Base-by-base conservation (phyloP, 768 basidiomycete species). In the Candolleomyces aberdarensis region DNA sequence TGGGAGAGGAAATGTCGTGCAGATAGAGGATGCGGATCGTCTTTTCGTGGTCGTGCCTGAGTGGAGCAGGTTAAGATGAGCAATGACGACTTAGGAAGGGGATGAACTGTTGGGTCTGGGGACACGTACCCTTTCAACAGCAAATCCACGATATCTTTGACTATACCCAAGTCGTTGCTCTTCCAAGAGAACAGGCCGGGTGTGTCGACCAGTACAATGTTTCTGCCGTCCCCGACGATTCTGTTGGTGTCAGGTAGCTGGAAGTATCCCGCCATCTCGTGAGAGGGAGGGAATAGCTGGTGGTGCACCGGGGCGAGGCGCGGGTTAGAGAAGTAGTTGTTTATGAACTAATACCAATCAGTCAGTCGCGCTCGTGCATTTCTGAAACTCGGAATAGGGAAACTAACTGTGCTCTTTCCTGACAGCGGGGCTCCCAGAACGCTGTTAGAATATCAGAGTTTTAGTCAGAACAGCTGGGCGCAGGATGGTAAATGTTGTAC, bases 351-450 rank as follows among this genome's bases (percentile, higher is more conserved):
- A 19, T 20, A 47, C 10, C 36, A 47, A 19, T 26, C 10, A 32
- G 13, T 19, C 4, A 20, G 41, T 43, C 41, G 41, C 41, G 9
- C 8, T 9, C 17, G 14, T 15, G 5, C 4, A 19, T 46, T 46
- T 46, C 41, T 43, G 9, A 17, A 19, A 4, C 19, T 19, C 15
- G 10, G n/a, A 26, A 31, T 11, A 22, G n/a, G 11, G 48, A 22
- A 26, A 52, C 52, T 2, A 39, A 61, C 59, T 9, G 59, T 61
- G 20, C 52, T 61, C 54, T 61, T 61, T 39, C 59, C 59, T 13
- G 29, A 46, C 3, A 53, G 43, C 5, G 59, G 54, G 8, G 53
- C 53, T 29, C 59, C 59, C 52, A 61, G 15, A 3, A 61, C 32
- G 15, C 59, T 61, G 31, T 29, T 5, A 22, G 39, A 52, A n/a